phyloP scores from a whole-genome alignment of 2,329 filamentous ascomycete genomes.

The Magnaporthales sp. region DNA sequence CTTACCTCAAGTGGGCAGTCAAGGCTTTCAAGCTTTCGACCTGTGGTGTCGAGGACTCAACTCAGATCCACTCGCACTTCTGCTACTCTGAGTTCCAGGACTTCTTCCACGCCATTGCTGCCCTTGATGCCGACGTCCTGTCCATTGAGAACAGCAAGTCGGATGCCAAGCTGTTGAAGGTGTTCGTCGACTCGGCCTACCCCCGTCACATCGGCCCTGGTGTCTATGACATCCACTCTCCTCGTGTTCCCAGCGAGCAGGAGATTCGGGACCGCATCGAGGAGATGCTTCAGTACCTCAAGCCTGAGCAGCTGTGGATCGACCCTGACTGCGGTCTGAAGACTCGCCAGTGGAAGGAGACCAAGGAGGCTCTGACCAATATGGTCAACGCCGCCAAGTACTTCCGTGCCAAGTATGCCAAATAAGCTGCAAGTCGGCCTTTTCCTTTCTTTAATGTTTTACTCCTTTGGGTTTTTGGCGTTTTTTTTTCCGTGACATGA shows the following conservation, averaged over 20 bases:
- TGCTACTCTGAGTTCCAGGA: constrained; percentile 99
- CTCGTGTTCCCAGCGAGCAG: constrained; percentile 91
- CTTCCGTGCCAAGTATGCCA: constrained; percentile 84
- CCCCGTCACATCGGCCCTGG: constrained; percentile 96
- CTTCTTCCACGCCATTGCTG: constrained; percentile 99
- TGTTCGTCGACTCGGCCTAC: constrained; percentile 96
- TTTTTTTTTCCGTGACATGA: constrained; percentile 5
- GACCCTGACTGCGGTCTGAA: constrained; percentile 99
- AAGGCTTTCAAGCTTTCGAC: constrained; percentile 96
- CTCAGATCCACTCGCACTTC: constrained; percentile 99
- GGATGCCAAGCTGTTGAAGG: constrained; percentile 96
- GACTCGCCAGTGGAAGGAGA: constrained; percentile 98
- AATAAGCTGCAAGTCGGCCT: constrained; percentile 32
- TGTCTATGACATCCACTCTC: constrained; percentile 99
- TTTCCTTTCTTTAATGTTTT: constrained; percentile 4
- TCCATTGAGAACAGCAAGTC: constrained; percentile 99
- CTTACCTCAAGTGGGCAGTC: constrained; percentile 95
- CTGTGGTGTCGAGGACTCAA: constrained; percentile 86
- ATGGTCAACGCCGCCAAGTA: constrained; percentile 97
- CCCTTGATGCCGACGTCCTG: constrained; percentile 94
- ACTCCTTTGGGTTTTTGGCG: background rate
- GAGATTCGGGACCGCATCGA: constrained; percentile 97
- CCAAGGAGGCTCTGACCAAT: constrained; percentile 90
- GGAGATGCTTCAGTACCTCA: constrained; percentile 97
- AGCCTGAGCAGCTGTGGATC: constrained; percentile 98